Percentiles rank a stretch among this genome's conserved stretches.
These are phyloP conservation scores for Nakaseomyces glabratus DNA, from an alignment of 1,139 yeast genomes.

Conservation along the genomic window DNA sequence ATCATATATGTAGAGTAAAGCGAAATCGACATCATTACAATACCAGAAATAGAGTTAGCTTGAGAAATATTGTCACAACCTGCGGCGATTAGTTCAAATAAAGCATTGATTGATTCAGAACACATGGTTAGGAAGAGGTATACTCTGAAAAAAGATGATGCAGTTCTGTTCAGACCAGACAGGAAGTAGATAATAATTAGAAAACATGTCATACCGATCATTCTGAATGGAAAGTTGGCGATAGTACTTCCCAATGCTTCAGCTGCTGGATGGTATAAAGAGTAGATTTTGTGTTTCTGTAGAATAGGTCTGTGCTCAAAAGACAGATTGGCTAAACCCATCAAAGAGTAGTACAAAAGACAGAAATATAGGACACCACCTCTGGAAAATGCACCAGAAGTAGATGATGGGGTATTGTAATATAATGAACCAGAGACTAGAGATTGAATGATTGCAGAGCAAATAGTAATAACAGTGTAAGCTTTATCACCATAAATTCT, in stretches of 20 bases:
- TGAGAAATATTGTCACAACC: slow-evolving; percentile 39
- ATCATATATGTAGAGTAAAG: slow-evolving; percentile 49
- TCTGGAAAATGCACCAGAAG: slow-evolving; percentile 48
- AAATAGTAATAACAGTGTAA: slow-evolving; percentile 39
- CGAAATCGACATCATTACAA: slow-evolving; percentile 39
- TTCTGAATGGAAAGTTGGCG: slow-evolving; percentile 42
- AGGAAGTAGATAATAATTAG: slow-evolving; percentile 44
- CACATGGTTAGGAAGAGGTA: slow-evolving; percentile 38
- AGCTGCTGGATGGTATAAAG: slow-evolving; percentile 52
- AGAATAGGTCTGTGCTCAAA: slow-evolving; percentile 46
- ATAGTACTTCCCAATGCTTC: slow-evolving; percentile 43
- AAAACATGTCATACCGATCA: slow-evolving; percentile 39
- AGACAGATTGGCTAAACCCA: slow-evolving; percentile 48
- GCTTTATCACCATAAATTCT: slow-evolving; percentile 44
- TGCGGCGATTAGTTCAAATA: slow-evolving; percentile 46
- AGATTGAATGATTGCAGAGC: slow-evolving; percentile 43
- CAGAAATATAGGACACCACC: slow-evolving; percentile 51
- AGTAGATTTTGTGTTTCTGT: slow-evolving; percentile 47
- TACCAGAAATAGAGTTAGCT: slow-evolving; percentile 47
- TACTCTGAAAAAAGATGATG: slow-evolving; percentile 48
- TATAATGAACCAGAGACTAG: slow-evolving; percentile 40
- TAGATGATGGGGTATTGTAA: slow-evolving; percentile 38
- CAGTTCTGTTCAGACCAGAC: slow-evolving; percentile 41
- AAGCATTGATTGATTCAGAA: slow-evolving; percentile 36
- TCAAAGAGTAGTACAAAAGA: slow-evolving; percentile 44